A percentile compares a stretch with the other conserved stretches of the same genome.
Conservation (phyloP, 805 yeast genomes). For the Saccharomycopsis vini region DNA sequence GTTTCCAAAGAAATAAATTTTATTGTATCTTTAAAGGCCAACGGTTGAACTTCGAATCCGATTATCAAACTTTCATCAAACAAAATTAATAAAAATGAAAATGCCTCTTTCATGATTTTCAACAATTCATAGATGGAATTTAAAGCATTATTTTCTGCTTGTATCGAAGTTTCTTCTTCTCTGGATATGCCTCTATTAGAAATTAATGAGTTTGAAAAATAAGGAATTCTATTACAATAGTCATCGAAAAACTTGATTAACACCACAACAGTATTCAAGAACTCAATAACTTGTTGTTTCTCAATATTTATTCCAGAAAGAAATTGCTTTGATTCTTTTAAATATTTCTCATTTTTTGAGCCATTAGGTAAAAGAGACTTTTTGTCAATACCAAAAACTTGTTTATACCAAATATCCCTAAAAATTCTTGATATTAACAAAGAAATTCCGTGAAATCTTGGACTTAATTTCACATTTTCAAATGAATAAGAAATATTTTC, state of each 20-base stretch:
- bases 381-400: constrained; percentile 43
- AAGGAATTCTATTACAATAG: constrained; percentile 35
- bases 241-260: constrained; percentile 37
- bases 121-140: constrained; percentile 67
- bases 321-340: constrained; percentile 30
- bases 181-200: constrained; percentile 12
- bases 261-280: constrained; percentile 38
- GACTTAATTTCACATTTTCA: constrained; percentile 80
- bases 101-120: constrained; percentile 75
- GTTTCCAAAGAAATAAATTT: constrained; percentile 58
- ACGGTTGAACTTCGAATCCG: constrained; percentile 23
- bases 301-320: constrained; percentile 31
- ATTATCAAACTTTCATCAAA: constrained; percentile 55
- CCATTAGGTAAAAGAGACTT: constrained; percentile 31
- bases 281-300: constrained; percentile 36
- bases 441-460: constrained; percentile 83
- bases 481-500: constrained; percentile 34
- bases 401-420: constrained; percentile 68
- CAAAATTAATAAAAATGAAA: constrained; percentile 77
- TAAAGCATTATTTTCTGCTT: constrained; percentile 88
- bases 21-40: constrained; percentile 52
- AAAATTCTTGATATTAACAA: constrained; percentile 70
- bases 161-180: constrained; percentile 56
- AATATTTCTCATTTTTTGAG: constrained; percentile 23
- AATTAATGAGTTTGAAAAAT: constrained; percentile 23